Base-by-base conservation (phyloP, 306 rosid genomes). In the Dicorynia guianensis region DNA sequence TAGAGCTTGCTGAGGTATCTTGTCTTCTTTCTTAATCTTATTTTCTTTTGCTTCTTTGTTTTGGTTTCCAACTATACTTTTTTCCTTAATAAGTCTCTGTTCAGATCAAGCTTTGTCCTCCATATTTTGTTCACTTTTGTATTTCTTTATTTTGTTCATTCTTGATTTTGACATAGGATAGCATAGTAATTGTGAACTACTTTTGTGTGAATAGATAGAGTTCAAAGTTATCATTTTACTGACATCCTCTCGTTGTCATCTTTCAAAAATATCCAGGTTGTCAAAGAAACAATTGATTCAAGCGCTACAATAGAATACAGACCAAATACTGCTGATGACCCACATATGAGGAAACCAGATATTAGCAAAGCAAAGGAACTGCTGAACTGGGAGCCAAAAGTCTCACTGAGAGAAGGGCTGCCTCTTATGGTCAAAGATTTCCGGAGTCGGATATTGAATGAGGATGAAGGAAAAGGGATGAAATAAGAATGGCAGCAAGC, bases 281-380 rank as follows among this genome's bases (percentile, higher is more conserved):
- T 96, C 44, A 96, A 96, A 83, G 93, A 89, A 69, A 92, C 96
- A 63, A 96, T 96, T 49, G 99, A 96, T 84, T 74, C 99, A 57
- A 90, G 96, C 80, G 93, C 99, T 20, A 86, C 93, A 43, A 96
- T 92, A 83, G 98, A 90, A 78, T 92, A 83, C 70, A 90, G 18
- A 81, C 83, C 97, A 82, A 96, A 96, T 75, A 96, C 97, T 49
- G 99, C 98, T 5, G 99, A 96, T 78, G 99, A 96, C 84, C 99
- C 99, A 13, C 99, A 96, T 35, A 96, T 83, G 96, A 96, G 99
- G 85, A 96, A 92, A 79, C 99, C 99, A 5, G 98, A 96, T 76
- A 96, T 96, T 53, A 84, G 88, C 89, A 96, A 89, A 88, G 99
- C 99, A 33, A 96, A 90, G 87, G 92, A 91, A 44, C 85, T 90